A percentile compares a stretch with the other conserved stretches of the same genome.
Conservation (phyloP, 176 grass and related monocot species). For the Poa annua region DNA sequence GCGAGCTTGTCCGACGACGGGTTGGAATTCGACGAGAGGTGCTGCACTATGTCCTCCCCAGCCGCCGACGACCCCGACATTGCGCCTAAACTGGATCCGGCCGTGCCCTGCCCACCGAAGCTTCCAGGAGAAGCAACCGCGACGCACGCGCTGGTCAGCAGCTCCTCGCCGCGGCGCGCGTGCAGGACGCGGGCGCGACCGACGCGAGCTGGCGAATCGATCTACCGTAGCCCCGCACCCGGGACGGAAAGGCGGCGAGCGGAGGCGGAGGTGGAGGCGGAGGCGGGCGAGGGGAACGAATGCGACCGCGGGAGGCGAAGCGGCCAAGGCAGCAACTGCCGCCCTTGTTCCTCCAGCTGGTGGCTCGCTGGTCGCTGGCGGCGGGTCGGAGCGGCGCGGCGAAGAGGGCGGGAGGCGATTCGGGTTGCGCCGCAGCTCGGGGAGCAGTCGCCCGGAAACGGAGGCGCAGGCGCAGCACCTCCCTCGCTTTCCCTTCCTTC, state of each 20-base stretch:
- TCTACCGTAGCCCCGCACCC: conserved; percentile 30
- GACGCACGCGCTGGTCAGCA: conserved; percentile 26
- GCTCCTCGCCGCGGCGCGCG: not conserved
- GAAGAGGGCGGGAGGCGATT: not conserved
- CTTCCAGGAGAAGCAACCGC: conserved; percentile 41
- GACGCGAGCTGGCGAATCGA: conserved; percentile 17
- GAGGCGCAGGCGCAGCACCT: conserved; percentile 46
- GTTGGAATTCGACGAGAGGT: conserved; percentile 90
- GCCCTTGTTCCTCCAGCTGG: conserved; percentile 13
- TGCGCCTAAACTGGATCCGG: conserved; percentile 41
- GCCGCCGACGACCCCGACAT: conserved; percentile 54
- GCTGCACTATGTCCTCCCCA: conserved; percentile 96
- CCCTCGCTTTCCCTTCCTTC: conserved; percentile 30
- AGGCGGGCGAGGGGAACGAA: conserved; percentile 4
- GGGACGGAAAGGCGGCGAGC: not conserved
- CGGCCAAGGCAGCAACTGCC: conserved; percentile 14
- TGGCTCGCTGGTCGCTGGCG: not conserved
- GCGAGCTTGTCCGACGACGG: conserved; percentile 94
- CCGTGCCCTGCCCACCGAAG: conserved; percentile 18
- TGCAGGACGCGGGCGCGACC: not conserved
- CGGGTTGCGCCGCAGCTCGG: too few species aligned
- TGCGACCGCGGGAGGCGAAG: conserved; percentile 5
- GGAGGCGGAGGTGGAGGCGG: not conserved
- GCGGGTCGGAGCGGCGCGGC: too few species aligned
- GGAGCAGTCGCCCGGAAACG: conserved; percentile 42